Base-by-base conservation (phyloP, 176 grass and related monocot genomes). In the Triticum monococcum region DNA sequence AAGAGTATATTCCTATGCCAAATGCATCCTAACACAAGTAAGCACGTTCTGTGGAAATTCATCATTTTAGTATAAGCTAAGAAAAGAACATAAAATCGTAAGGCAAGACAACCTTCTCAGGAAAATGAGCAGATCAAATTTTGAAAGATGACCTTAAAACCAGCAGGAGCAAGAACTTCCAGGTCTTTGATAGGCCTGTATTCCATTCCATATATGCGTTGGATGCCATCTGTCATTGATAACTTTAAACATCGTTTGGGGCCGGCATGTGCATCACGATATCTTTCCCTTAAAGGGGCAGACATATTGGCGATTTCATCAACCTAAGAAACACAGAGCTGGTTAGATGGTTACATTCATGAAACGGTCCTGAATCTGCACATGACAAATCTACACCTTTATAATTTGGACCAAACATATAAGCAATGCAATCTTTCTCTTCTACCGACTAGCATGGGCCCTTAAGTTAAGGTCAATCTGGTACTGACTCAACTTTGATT, bases 251-350 rank as follows among this genome's bases (percentile, higher is more conserved):
- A 96, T 61, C 96, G 91, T 90, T 92, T 98, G 72, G 79, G 84
- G 14, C 96, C 90, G 23, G 87, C 90, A 26, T 70, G 87, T 46
- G 26, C 54, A 71, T 88, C 88, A 52, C 83, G 92, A 64, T 96
- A 98, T 76, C 96, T 92, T 89, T 98, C 96, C 82, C 89, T 88
- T 84, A 98, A 86, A 80, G 96, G 86, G 86, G 61, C 83, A 54
- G 96, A 91, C 18, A 96, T 85, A 78, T 96, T 98, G 72, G 90
- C 87, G 71, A 91, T 88, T 89, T 98, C 96, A 83, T 98, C 96
- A 89, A 98, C 94, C 96, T 98, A 90, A 41, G 85, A 85, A 83
- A 80, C 48, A 36, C 54, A 28, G 17, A 84, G 46, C 62, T 76
- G 79, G 40, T 43, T 88, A 62, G 35, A 68, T 72, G 18, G 81